phyloP scores from a whole-genome alignment of 164 flowering plant species.

The Vitis rupestris region DNA sequence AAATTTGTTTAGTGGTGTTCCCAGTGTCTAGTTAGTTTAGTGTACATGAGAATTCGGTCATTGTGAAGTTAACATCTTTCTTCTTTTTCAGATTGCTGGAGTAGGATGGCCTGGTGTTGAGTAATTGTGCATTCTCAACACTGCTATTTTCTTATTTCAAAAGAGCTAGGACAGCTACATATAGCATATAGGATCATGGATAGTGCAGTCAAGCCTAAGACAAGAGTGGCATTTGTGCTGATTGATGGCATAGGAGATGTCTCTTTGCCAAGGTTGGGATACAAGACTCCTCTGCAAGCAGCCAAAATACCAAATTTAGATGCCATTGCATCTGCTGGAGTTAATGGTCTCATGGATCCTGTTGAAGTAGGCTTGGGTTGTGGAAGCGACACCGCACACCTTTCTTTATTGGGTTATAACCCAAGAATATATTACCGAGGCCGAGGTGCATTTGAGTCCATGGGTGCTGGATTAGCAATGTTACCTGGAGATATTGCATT shows the following conservation, averaged over 20 bases:
- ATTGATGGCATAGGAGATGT: conserved; percentile 97
- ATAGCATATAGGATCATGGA: conserved; percentile 27
- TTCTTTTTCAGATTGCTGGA: too few relatives aligned
- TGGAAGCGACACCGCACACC: conserved; percentile 97
- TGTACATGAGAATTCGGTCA: too few relatives aligned
- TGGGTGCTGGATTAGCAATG: conserved; percentile 99
- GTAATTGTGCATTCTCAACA: too few relatives aligned
- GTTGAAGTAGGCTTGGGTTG: conserved; percentile 95
- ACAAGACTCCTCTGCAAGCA: conserved; percentile 73
- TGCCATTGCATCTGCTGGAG: conserved; percentile 95
- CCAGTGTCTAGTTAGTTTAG: too few relatives aligned
- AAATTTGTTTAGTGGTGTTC: too few relatives aligned
- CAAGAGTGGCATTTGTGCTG: conserved; percentile 84
- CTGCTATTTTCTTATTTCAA: too few relatives aligned
- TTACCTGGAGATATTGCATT: conserved; percentile 98
- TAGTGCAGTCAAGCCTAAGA: conserved; percentile 35
- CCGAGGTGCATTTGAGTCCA: conserved; percentile 96
- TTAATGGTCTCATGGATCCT: conserved; percentile 97
- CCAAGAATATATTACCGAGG: conserved; percentile 92
- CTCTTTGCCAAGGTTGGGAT: conserved; percentile 69
- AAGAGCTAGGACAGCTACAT: too few relatives aligned
- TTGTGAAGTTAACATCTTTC: too few relatives aligned
- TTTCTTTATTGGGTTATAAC: conserved; percentile 85
- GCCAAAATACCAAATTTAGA: conserved; percentile 76
- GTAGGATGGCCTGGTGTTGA: too few relatives aligned